Base-by-base conservation (phyloP, 1,284 basidiomycete species). In the Ustilago lituana region DNA sequence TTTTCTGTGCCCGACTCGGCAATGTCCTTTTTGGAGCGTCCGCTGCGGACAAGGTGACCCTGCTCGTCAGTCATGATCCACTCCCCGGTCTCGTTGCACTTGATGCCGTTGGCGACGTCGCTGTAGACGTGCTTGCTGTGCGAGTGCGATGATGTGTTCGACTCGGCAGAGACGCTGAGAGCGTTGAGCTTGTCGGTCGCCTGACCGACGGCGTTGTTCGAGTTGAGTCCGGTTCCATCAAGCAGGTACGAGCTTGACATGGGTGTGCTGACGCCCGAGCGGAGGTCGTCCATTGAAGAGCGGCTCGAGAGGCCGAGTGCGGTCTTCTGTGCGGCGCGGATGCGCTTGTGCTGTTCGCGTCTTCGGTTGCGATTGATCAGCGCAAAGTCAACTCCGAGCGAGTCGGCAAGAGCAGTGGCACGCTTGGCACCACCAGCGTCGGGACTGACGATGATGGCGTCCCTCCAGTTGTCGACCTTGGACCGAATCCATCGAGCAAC, bases 381-480 rank as follows among this genome's bases (percentile, higher is more conserved):
- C 0, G 95, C 95, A 81, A 98, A 98, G 80, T 98, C 95, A 50
- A 98, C 89, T 39, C 91, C 92, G 47, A 98, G 89, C 76, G 93
- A 92, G 84, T 98, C 96, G 29, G 95, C 95, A 60, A 98, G 90
- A 0, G 92, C 89, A 1, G 95, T 96, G 17, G 92, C 93, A 59
- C 94, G 88, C 85, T 98, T 98, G 31, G 96, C 94, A 79, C 95
- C 95, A 64, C 95, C 95, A 1, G 95, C 95, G 84, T 98, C 96
- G 0, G 95, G 95, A 84, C 90, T 92, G 82, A 98, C 95, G 64
- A 98, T 90, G 82, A 98, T 94, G 43, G 89, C 88, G 73, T 96
- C 87, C 76, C 89, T 84, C 95, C 95, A 98, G 38, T 87, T 90
- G 2, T 88, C 87, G 57, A 98, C 92, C 79, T 90, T 87, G 47